Evolutionary conservation across 345 rosid species (phyloP), one percentile per base, ranked within the genome.

Genomic region (Brassica rapa): DNA sequence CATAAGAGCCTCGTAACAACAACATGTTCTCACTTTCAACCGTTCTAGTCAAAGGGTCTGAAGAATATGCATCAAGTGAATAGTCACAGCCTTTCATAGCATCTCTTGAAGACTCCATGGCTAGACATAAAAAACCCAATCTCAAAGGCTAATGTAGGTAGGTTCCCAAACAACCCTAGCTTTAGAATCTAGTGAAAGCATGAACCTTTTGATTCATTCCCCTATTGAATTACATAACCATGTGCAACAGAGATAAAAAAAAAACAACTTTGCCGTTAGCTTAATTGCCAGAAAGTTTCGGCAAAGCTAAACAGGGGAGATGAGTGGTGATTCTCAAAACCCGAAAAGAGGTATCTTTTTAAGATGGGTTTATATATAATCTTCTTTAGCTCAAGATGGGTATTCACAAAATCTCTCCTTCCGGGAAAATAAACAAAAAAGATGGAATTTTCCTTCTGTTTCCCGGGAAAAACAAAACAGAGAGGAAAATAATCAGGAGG

Each of bases 81-180:
- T 27, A 27, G 30, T 27, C 30, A 80, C 87, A 86, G 74, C 90
- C 86, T 72, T 79, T 84, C 71, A 79, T 86, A 68, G 70, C 43
- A 74, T 82, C 85, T 72, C 69, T 81, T 10, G 89, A 61, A 59
- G 84, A 71, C 2, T 89, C 94, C 97, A 92, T 92, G 37, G 16
- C 51, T 4, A 46, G 7, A 4, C 7, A 37, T 35, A 87, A 57
- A 87, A 57, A 85, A 65, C 32, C 81, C 74, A 84, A 67, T 62
- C 64, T 74, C 71, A 62, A 74, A 55, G 55, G 66, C 75, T 67
- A 73, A 1, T 72, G 37, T 16, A 79, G 5, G 51, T 43, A 43
- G n/a, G 51, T 11, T 43, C 16, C 55, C 55, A 46, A 41, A 5
- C 11, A 46, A 1, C 16, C 16, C 16, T 46, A 51, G 56, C 56